phyloP scores from a whole-genome alignment of 768 basidiomycete species.

The Agrocybe praecox region DNA sequence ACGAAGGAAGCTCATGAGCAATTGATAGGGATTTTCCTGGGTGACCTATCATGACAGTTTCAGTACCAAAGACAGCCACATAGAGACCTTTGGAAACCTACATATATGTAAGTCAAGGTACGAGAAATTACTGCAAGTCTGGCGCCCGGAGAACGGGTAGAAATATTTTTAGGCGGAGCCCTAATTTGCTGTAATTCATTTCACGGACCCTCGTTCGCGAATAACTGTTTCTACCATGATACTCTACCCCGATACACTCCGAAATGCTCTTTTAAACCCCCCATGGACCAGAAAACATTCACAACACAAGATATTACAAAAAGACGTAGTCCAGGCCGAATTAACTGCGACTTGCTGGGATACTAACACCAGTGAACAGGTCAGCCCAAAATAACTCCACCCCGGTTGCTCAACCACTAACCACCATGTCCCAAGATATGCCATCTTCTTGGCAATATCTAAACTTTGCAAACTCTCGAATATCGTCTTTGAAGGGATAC shows the following conservation, averaged over 20 bases:
- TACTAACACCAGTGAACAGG: neutral
- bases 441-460: slow-evolving; percentile 34
- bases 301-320: neutral
- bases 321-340: neutral
- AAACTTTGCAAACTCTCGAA: slow-evolving; percentile 30
- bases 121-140: too few species aligned
- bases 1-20: slow-evolving; percentile 4
- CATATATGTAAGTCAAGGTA: neutral
- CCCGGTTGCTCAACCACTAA: slow-evolving; percentile 11
- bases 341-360: neutral
- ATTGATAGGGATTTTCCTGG: neutral
- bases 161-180: slow-evolving; percentile 9
- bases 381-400: slow-evolving; percentile 20
- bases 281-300: neutral
- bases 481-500: slow-evolving; percentile 51
- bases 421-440: slow-evolving; percentile 39
- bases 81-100: neutral
- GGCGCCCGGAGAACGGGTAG: neutral
- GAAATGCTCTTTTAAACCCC: neutral
- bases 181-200: neutral
- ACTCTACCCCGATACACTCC: neutral
- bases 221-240: neutral
- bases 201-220: neutral
- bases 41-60: neutral
- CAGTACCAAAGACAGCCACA: neutral